Conservation (phyloP, 1,284 basidiomycete genomes). For the Phellopilus nigrolimitatus region DNA sequence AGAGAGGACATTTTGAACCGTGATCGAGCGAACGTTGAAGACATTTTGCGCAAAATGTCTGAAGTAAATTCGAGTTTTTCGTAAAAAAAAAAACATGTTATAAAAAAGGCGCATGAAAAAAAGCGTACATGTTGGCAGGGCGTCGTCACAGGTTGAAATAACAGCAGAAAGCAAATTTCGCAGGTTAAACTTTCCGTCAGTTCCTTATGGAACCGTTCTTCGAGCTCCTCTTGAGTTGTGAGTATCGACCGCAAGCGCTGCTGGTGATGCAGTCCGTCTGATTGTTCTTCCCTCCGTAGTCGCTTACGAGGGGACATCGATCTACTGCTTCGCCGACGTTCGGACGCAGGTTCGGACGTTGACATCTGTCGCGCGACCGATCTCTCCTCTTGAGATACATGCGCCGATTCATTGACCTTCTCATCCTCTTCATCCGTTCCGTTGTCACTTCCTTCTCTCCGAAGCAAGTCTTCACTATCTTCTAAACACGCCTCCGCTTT, state of each 20-base stretch:
- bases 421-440: slow-evolving; percentile 10
- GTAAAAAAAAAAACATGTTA: slow-evolving; percentile 10
- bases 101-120: slow-evolving; percentile 9
- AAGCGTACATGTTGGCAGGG: slow-evolving; percentile 85
- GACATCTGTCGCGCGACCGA: not conserved
- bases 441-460: slow-evolving; percentile 26
- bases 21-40: slow-evolving; percentile 89
- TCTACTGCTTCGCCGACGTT: not conserved
- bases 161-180: slow-evolving; percentile 84
- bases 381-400: not conserved
- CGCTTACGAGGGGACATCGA: slow-evolving; percentile 7
- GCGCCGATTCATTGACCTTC: slow-evolving; percentile 7
- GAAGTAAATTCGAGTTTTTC: slow-evolving; percentile 5
- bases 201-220: slow-evolving; percentile 57
- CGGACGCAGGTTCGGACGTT: not conserved
- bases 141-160: slow-evolving; percentile 86
- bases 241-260: slow-evolving; percentile 4
- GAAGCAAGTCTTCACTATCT: slow-evolving; percentile 62
- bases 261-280: slow-evolving; percentile 22
- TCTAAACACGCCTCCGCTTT: slow-evolving; percentile 40
- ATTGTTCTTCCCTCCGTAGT: slow-evolving; percentile 4
- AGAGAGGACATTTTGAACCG: slow-evolving; percentile 77
- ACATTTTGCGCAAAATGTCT: slow-evolving; percentile 91
- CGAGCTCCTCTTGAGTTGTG: slow-evolving; percentile 7
- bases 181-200: slow-evolving; percentile 76